These are phyloP conservation scores for Ophiostoma triangulosporum DNA, from an alignment of 2,329 filamentous ascomycete genomes.

Conservation along the genomic window DNA sequence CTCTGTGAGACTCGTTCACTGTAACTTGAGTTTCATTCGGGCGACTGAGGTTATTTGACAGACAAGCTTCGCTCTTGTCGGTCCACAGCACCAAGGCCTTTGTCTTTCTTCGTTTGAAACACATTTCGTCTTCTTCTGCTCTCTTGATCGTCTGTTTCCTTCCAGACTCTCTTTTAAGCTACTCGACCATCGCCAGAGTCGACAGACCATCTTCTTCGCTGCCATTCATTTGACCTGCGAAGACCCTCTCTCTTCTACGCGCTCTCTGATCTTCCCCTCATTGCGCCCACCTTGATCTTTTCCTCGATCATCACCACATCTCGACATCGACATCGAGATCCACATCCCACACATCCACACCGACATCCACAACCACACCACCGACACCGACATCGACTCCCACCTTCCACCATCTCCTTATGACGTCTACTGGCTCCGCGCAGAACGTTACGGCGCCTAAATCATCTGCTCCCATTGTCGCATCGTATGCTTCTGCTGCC, in stretches of 20 bases:
- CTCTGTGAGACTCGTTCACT: not conserved
- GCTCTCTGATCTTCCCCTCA: not conserved
- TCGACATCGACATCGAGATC: no score
- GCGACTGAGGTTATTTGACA: slow-evolving; percentile 6
- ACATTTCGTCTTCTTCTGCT: not conserved
- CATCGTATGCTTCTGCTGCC: slow-evolving; percentile 56
- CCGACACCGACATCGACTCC: not conserved
- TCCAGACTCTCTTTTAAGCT: not conserved
- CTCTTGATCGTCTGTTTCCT: not conserved
- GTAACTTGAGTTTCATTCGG: slow-evolving; percentile 2
- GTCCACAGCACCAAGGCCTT: not conserved
- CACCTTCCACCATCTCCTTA: slow-evolving; percentile 24
- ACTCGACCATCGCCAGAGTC: not conserved
- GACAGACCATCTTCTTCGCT: not conserved
- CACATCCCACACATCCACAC: not conserved
- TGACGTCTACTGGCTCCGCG: slow-evolving; percentile 47
- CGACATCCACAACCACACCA: not conserved
- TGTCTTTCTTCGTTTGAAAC: slow-evolving; percentile 1
- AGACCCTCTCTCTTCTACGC: not conserved
- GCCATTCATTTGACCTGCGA: slow-evolving; percentile 1
- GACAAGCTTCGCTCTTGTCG: not conserved
- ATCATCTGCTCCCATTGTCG: slow-evolving; percentile 1
- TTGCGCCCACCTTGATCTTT: not conserved
- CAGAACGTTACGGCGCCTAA: not conserved
- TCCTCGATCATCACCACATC: not conserved